Percentiles rank a stretch among this genome's conserved stretches.
Conservation (phyloP, 441 rosid species). For the Populus trichocarpa region DNA sequence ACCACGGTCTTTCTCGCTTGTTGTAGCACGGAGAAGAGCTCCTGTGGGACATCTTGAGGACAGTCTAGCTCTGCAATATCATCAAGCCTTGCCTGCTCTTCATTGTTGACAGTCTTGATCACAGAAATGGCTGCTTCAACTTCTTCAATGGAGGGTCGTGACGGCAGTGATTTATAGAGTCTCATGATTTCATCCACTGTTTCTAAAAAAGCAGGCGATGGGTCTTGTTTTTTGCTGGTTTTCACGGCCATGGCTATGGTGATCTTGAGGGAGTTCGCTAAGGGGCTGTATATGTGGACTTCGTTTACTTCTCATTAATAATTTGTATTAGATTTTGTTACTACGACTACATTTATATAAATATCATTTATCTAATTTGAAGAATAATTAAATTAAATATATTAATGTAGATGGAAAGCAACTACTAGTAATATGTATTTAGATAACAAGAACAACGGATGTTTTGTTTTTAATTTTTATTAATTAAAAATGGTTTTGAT, state of each 20-base stretch:
- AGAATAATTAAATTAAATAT: background rate
- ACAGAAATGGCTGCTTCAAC: conserved; percentile 60
- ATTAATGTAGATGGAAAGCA: background rate
- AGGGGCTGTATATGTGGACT: background rate
- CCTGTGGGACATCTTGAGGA: conserved; percentile 44
- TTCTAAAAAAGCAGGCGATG: conserved; percentile 38
- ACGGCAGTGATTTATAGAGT: conserved; percentile 56
- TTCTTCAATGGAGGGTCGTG: conserved; percentile 54
- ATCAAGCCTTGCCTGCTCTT: conserved; percentile 43
- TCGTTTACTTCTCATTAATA: background rate
- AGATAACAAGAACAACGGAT: too few relatives aligned
- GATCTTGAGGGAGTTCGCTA: background rate
- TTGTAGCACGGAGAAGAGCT: conserved; percentile 40
- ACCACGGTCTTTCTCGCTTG: conserved; percentile 38
- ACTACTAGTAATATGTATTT: background rate
- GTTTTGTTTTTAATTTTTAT: too few relatives aligned
- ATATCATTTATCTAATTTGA: background rate
- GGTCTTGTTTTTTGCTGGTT: conserved; percentile 19
- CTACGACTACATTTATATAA: background rate
- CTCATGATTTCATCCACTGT: conserved; percentile 50
- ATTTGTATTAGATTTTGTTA: background rate
- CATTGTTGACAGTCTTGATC: conserved; percentile 33
- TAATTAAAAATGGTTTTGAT: too few relatives aligned
- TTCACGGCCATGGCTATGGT: conserved; percentile 21
- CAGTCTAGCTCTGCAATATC: conserved; percentile 35